Percentiles rank a stretch among this genome's conserved stretches.
Evolutionary conservation across 2,329 filamentous ascomycete genomes (phyloP).

Genomic region (Colletotrichum cuscutae): DNA sequence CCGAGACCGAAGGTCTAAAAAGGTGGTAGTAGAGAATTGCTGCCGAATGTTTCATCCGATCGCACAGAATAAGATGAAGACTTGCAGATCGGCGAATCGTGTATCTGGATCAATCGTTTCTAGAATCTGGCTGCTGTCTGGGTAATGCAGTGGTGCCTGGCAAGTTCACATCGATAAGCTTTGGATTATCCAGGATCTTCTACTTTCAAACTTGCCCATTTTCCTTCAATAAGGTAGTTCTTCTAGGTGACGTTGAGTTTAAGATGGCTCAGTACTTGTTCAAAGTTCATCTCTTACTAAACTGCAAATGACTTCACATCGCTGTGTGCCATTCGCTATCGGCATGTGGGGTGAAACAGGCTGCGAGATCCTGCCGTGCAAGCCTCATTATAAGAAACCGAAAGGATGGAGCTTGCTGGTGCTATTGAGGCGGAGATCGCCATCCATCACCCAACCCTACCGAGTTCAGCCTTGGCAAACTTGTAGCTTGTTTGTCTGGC

Average conservation of each 20-base stretch:
- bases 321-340: background rate
- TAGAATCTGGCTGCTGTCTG: background rate
- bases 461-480: background rate
- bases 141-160: background rate
- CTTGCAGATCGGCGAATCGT: background rate
- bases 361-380: background rate
- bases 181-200: background rate
- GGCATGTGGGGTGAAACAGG: background rate
- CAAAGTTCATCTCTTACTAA: no score
- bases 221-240: background rate
- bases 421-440: background rate
- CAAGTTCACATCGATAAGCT: background rate
- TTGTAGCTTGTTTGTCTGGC: background rate
- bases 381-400: no score
- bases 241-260: rapidly evolving
- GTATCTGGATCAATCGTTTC: background rate
- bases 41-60: background rate
- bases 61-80: background rate
- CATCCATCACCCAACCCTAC: no score
- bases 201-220: background rate
- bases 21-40: background rate
- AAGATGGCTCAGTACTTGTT: no score
- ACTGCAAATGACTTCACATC: background rate
- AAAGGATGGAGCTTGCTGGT: background rate
- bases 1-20: background rate